Conservation (phyloP, 768 basidiomycete genomes). For the Hericium alpestre region DNA sequence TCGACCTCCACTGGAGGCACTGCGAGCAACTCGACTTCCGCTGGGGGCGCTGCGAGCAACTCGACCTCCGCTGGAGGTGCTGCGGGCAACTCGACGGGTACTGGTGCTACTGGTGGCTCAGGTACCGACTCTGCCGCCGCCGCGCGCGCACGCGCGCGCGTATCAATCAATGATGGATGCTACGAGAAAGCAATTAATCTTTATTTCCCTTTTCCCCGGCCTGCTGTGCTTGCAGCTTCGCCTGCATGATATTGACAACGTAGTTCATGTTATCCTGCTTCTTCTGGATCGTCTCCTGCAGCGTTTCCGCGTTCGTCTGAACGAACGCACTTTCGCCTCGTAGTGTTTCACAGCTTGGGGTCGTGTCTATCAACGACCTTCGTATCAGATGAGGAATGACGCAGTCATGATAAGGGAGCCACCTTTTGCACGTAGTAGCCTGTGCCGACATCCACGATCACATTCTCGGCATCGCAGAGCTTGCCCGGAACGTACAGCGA, state of each 20-base stretch:
- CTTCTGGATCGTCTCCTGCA: slow-evolving; percentile 83
- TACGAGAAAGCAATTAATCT: background rate
- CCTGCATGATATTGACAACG: slow-evolving; percentile 63
- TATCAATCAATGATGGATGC: background rate
- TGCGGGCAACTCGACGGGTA: too few species aligned
- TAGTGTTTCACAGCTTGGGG: slow-evolving; percentile 77
- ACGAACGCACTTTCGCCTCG: slow-evolving; percentile 74
- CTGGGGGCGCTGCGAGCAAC: too few species aligned
- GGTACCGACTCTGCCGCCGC: too few species aligned
- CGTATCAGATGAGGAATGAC: background rate
- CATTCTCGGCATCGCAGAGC: slow-evolving; percentile 70
- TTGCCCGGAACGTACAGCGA: slow-evolving; percentile 94
- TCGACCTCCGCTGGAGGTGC: too few species aligned
- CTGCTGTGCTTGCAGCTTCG: slow-evolving; percentile 33
- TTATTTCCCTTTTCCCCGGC: slow-evolving; percentile 2
- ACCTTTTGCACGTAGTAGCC: slow-evolving; percentile 97
- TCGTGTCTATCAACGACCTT: slow-evolving; percentile 48
- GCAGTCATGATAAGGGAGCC: slow-evolving; percentile 4
- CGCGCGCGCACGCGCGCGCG: too few species aligned
- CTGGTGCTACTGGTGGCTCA: too few species aligned
- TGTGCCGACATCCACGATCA: slow-evolving; percentile 92
- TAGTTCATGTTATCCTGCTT: slow-evolving; percentile 85
- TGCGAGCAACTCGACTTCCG: too few species aligned
- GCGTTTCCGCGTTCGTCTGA: slow-evolving; percentile 67
- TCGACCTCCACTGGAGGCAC: too few species aligned